A percentile compares a stretch with the other conserved stretches of the same genome.
Conservation (phyloP, 2,329 filamentous ascomycete genomes). For the Fusarium nodosum region DNA sequence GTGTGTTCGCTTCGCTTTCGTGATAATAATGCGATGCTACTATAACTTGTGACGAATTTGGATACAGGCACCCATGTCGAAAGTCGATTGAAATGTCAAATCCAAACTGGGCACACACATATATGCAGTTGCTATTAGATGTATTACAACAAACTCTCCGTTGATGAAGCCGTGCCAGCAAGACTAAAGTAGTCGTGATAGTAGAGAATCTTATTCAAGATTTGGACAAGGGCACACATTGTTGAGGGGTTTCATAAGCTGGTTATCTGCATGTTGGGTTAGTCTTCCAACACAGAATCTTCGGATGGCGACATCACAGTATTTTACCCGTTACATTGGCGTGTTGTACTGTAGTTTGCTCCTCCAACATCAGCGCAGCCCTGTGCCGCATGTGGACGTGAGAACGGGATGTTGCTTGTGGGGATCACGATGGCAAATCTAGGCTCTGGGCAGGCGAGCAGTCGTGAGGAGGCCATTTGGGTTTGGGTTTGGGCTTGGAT, state of each 20-base stretch:
- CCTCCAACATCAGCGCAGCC: slow-evolving; percentile 29
- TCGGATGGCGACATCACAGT: slow-evolving; percentile 25
- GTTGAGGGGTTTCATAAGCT: slow-evolving; percentile 15
- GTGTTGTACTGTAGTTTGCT: slow-evolving; percentile 22
- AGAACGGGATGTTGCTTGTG: slow-evolving; percentile 39
- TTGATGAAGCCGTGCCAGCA: slow-evolving; percentile 12
- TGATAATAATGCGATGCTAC: slow-evolving; percentile 34
- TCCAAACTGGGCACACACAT: slow-evolving; percentile 5
- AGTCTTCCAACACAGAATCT: slow-evolving; percentile 9
- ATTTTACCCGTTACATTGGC: slow-evolving; percentile 17
- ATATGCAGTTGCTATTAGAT: slow-evolving; percentile 12
- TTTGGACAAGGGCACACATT: slow-evolving; percentile 11
- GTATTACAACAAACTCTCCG: slow-evolving; percentile 5
- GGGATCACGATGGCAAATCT: slow-evolving; percentile 46
- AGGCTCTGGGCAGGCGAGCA: slow-evolving; percentile 16
- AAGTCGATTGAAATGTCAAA: slow-evolving; percentile 5
- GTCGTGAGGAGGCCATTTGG: not conserved
- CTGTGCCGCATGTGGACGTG: slow-evolving; percentile 38
- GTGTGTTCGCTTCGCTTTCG: slow-evolving; percentile 28
- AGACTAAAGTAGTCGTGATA: slow-evolving; percentile 9
- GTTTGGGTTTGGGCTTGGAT: slow-evolving; percentile 25
- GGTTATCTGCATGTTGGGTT: slow-evolving; percentile 26
- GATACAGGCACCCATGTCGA: slow-evolving; percentile 27
- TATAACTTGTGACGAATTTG: slow-evolving; percentile 32
- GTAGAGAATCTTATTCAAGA: slow-evolving; percentile 18